Evolutionary conservation across 2,329 filamentous ascomycete species (phyloP).

Genomic region (Ascosphaera acerosa): DNA sequence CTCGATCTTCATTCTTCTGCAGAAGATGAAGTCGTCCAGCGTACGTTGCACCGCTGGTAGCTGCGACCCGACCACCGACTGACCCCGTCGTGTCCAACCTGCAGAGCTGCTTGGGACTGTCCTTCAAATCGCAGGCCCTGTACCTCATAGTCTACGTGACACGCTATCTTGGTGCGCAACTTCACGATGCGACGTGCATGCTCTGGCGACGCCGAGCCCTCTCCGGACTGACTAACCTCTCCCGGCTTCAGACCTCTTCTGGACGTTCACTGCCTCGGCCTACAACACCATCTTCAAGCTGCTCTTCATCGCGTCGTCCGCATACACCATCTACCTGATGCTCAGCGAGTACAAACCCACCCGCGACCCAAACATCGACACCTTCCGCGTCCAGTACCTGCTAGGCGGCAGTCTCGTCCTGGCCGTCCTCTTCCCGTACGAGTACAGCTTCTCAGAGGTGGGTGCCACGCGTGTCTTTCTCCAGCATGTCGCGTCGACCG

Average conservation of each 20-base stretch:
- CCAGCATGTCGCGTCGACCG: neutral
- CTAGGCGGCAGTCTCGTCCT: constrained; percentile 56
- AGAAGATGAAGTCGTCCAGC: constrained; percentile 87
- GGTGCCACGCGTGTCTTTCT: neutral
- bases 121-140: constrained; percentile 92
- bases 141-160: constrained; percentile 88
- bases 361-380: constrained; percentile 89
- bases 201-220: too few relatives aligned
- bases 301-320: constrained; percentile 69
- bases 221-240: too few relatives aligned
- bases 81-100: constrained; percentile 6
- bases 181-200: too few relatives aligned
- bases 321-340: constrained; percentile 96
- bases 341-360: constrained; percentile 92
- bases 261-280: constrained; percentile 49
- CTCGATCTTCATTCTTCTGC: constrained; percentile 81
- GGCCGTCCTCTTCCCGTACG: constrained; percentile 60
- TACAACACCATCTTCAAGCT: constrained; percentile 96
- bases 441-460: constrained; percentile 49
- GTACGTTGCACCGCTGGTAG: constrained; percentile 30
- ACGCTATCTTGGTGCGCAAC: constrained; percentile 50
- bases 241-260: constrained; percentile 46
- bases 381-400: constrained; percentile 89
- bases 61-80: constrained; percentile 6
- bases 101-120: constrained; percentile 93